A percentile compares a stretch with the other conserved stretches of the same genome.
Conservation (phyloP, 2,329 filamentous ascomycete species). For the Aureobasidium melanogenum region DNA sequence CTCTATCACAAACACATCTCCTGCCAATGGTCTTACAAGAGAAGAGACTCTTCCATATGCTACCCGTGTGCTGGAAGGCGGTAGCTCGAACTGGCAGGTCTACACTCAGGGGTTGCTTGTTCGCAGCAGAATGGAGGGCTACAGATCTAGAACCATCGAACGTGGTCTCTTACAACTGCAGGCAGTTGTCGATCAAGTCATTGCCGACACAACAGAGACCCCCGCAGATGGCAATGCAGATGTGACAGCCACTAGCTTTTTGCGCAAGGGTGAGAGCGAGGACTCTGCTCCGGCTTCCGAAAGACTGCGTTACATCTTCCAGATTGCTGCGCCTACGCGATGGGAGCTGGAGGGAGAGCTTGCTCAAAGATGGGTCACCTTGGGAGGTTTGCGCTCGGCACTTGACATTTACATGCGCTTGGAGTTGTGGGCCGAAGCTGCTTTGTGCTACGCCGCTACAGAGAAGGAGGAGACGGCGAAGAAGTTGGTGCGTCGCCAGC, state of each 20-base stretch:
- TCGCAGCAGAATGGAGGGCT: constrained; percentile 80
- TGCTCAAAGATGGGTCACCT: constrained; percentile 80
- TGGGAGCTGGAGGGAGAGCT: constrained; percentile 95
- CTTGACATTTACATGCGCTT: constrained; percentile 93
- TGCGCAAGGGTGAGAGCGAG: constrained; percentile 63
- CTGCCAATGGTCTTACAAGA: constrained; percentile 75
- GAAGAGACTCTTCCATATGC: constrained; percentile 92
- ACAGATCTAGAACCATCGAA: constrained; percentile 79
- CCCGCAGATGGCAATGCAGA: constrained; percentile 20
- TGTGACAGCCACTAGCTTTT: constrained; percentile 60
- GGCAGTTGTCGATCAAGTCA: constrained; percentile 87
- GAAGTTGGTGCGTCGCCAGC: constrained; percentile 63
- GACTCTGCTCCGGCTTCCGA: constrained; percentile 73
- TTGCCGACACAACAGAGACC: constrained; percentile 63
- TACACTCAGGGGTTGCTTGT: constrained; percentile 91
- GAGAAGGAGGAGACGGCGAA: constrained; percentile 77
- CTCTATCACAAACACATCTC: constrained; percentile 82
- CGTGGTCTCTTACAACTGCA: constrained; percentile 86
- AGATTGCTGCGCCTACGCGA: constrained; percentile 71
- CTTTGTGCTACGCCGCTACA: constrained; percentile 73
- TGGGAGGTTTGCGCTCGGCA: constrained; percentile 81
- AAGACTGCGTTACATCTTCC: constrained; percentile 74
- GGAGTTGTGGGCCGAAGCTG: constrained; percentile 89
- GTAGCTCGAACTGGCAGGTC: constrained; percentile 93
- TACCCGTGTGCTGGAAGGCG: constrained; percentile 74